These are phyloP conservation scores for Trichopus zeylanicus DNA, from an alignment of 116 monocot species.

Conservation along the genomic window DNA sequence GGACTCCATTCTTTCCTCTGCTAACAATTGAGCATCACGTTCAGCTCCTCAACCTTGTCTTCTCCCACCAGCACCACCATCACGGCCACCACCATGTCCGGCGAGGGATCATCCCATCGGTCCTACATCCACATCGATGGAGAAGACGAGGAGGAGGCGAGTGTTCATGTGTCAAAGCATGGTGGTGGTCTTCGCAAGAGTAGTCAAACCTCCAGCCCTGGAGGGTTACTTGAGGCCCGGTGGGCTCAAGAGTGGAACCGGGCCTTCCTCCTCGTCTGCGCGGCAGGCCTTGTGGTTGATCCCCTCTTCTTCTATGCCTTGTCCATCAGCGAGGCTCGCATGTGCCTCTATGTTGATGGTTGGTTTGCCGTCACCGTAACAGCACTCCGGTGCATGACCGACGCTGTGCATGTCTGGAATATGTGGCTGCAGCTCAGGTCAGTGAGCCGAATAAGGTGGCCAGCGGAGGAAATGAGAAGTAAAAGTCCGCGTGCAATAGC, in stretches of 20 bases:
- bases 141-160: background rate
- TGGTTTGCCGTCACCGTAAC: constrained; percentile 69
- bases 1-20: too few species aligned
- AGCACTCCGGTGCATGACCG: constrained; percentile 59
- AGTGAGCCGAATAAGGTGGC: background rate
- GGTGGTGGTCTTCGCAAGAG: too few species aligned
- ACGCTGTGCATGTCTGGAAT: constrained; percentile 59
- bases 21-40: too few species aligned
- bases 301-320: constrained; percentile 80
- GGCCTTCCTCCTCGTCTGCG: constrained; percentile 47
- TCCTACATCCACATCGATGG: background rate
- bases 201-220: too few species aligned
- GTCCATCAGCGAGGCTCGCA: constrained; percentile 47
- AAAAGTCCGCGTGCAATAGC: too few species aligned
- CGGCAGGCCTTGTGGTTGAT: constrained; percentile 58
- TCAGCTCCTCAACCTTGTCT: too few species aligned
- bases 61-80: too few species aligned
- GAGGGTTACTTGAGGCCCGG: too few species aligned
- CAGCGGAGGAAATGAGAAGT: too few species aligned
- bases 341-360: constrained; percentile 79
- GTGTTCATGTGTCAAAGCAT: background rate
- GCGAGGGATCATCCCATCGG: background rate
- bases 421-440: constrained; percentile 37
- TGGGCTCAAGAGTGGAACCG: constrained; percentile 65
- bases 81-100: background rate